A percentile compares a stretch with the other conserved stretches of the same genome.
phyloP scores from a whole-genome alignment of 2,329 filamentous ascomycete genomes.

The Aspergillus eucalypticola region DNA sequence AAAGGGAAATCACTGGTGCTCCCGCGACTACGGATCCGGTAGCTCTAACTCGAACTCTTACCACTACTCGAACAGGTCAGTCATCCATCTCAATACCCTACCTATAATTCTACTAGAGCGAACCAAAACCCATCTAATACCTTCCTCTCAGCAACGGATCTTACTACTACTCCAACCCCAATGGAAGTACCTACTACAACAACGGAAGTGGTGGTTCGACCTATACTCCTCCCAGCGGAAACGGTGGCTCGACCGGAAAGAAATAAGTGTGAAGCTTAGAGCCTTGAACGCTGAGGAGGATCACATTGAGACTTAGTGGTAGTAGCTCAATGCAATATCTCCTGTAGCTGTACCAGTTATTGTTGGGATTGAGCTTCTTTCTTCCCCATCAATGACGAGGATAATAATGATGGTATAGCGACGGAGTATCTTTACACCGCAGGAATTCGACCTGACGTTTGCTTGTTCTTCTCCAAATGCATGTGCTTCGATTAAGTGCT shows the following conservation, averaged over 20 bases:
- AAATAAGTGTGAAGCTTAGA: constrained; percentile 12
- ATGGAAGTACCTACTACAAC: constrained; percentile 70
- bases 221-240: constrained; percentile 60
- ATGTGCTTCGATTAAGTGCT: too few species aligned
- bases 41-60: constrained; percentile 57
- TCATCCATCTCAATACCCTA: neutral
- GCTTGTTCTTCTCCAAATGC: too few species aligned
- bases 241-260: constrained; percentile 7
- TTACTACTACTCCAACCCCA: constrained; percentile 72
- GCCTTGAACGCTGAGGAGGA: too few species aligned
- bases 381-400: too few species aligned
- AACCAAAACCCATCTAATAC: neutral
- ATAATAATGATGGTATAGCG: too few species aligned
- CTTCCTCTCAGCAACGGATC: constrained; percentile 56
- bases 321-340: too few species aligned
- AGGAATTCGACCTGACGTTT: too few species aligned
- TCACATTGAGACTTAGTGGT: too few species aligned
- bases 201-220: constrained; percentile 57
- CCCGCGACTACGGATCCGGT: constrained; percentile 61
- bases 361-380: too few species aligned
- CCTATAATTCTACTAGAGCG: neutral
- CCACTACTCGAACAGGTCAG: constrained; percentile 67
- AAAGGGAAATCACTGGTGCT: constrained; percentile 69
- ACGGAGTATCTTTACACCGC: too few species aligned
- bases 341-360: too few species aligned